Evolutionary conservation across 1,284 basidiomycete genomes (phyloP), one percentile per base, ranked within the genome.

Genomic region (Ceraceosorus bombacis): DNA sequence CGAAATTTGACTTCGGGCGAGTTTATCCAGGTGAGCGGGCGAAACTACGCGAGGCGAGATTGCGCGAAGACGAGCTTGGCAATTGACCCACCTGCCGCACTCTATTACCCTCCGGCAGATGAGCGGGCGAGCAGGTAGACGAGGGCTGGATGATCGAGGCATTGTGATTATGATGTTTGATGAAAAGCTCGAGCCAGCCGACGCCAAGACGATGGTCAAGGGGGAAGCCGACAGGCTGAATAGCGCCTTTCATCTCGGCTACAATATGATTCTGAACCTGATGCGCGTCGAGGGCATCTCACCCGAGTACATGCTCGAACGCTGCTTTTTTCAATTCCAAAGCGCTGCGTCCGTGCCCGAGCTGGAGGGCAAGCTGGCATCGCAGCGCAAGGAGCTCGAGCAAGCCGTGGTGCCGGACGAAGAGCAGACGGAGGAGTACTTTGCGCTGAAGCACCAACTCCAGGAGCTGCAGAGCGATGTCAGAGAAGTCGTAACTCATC

Each of bases 131-230:
- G 95, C 95, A 5, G 95, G 95, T 71, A 87, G 95, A 76, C 86
- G 95, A 80, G 95, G 95, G 51, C 81, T 98, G 60, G 95, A 99
- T 78, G 94, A 97, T 68, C 86, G 95, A n/a, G 95, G 95, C 65
- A 92, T 99, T 59, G 95, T 99, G 65, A 97, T 99, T 74, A 91
- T 99, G 91, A 98, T 99, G 95, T 90, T 89, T 77, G 94, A 98
- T 79, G 92, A 96, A 80, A 96, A 95, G 80, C 82, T 99, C 55
- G 95, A 98, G 74, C 93, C 95, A 0, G 79, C 84, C 2, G 85
- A 87, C 0, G 94, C 95, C 52, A 98, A 96, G 82, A 84, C 83
- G 58, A 98, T 99, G 95, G 89, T 98, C 78, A 97, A 97, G 79
- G 95, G 95, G 55, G 89, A 96, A 80, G 93, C 95, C 5, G 95